phyloP scores from a whole-genome alignment of 768 basidiomycete species.

The Jaapia argillacea region DNA sequence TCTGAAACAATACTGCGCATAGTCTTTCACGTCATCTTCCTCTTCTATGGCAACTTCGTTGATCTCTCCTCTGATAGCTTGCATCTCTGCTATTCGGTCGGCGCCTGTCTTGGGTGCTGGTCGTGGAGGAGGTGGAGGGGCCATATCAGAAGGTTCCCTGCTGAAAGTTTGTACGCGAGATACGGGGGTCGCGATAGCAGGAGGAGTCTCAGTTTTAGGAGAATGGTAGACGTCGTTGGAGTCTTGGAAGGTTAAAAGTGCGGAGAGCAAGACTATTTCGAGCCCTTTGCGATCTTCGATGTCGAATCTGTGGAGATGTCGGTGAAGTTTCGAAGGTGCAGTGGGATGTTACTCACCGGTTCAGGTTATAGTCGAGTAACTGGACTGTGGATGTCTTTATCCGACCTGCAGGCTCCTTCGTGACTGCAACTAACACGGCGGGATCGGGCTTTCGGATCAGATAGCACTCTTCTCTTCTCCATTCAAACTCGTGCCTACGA shows the following conservation, averaged over 20 bases:
- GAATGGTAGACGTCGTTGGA: constrained; percentile 44
- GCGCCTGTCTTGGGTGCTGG: constrained; percentile 56
- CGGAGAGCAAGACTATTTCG: constrained; percentile 70
- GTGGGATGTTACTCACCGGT: constrained; percentile 36
- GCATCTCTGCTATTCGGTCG: constrained; percentile 64
- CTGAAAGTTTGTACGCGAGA: constrained; percentile 12
- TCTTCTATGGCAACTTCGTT: constrained; percentile 67
- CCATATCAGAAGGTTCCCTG: neutral
- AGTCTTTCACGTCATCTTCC: constrained; percentile 55
- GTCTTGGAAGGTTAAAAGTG: constrained; percentile 73
- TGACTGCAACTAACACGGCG: constrained; percentile 74
- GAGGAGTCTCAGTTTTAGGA: constrained; percentile 6
- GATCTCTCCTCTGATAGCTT: constrained; percentile 46
- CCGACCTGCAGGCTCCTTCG: constrained; percentile 62
- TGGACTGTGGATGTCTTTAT: constrained; percentile 60
- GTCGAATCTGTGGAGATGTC: constrained; percentile 60
- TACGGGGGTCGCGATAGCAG: constrained; percentile 4
- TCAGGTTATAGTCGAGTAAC: constrained; percentile 78
- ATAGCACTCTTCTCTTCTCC: constrained; percentile 78
- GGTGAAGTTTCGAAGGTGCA: too few relatives aligned
- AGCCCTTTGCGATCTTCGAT: constrained; percentile 79
- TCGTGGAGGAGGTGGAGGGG: constrained; percentile 44
- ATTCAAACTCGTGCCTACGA: constrained; percentile 71
- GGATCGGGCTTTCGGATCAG: constrained; percentile 82
- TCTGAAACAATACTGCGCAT: constrained; percentile 55